Conservation (phyloP, 495 filamentous ascomycete species). For the Hyphodiscus hymeniophilus region DNA sequence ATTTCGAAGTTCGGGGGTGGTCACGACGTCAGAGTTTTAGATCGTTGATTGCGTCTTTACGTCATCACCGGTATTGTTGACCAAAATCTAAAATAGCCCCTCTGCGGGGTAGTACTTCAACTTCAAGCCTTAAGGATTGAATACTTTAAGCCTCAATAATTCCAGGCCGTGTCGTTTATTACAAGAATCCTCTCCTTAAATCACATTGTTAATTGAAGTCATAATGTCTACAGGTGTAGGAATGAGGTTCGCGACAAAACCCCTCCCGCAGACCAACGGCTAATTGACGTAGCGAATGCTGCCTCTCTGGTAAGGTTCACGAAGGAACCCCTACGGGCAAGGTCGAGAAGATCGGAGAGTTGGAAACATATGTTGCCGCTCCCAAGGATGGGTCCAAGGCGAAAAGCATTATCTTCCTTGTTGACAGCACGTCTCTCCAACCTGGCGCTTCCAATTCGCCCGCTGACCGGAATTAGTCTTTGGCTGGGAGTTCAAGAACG, state of each 20-base stretch:
- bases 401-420: slow-evolving; percentile 12
- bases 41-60: too few relatives aligned
- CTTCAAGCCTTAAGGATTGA: too few relatives aligned
- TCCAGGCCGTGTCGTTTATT: too few relatives aligned
- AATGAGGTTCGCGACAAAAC: neutral
- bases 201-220: too few relatives aligned
- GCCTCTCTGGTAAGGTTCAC: slow-evolving; percentile 20
- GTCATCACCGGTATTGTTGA: too few relatives aligned
- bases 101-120: too few relatives aligned
- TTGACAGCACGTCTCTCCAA: slow-evolving; percentile 6
- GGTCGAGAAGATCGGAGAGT: slow-evolving; percentile 30
- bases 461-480: slow-evolving; percentile 22
- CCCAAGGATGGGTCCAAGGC: slow-evolving; percentile 10
- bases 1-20: too few relatives aligned
- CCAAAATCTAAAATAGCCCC: too few relatives aligned
- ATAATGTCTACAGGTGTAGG: slow-evolving; percentile 11
- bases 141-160: too few relatives aligned
- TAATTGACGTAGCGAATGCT: neutral
- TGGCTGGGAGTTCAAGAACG: slow-evolving; percentile 31
- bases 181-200: too few relatives aligned
- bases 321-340: slow-evolving; percentile 29
- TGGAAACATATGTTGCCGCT: slow-evolving; percentile 30
- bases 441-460: neutral
- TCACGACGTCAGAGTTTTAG: too few relatives aligned
- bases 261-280: neutral